Evolutionary conservation across 768 basidiomycete species (phyloP).

Genomic region (Mycena belliarum): DNA sequence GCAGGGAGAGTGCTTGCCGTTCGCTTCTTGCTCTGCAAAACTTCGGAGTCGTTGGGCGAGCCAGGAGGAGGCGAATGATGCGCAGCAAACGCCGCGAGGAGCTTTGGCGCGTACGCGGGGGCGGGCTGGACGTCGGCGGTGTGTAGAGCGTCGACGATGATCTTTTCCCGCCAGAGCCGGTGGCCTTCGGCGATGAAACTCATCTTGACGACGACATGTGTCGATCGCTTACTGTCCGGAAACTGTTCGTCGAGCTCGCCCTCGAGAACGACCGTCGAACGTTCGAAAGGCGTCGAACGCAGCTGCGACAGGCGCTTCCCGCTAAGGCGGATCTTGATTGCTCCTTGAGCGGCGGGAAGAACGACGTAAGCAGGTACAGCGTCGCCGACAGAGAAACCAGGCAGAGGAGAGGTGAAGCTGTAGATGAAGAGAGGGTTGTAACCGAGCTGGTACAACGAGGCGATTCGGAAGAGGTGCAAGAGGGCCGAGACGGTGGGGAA

Average conservation of each 20-base stretch:
- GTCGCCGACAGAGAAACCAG: slow-evolving; percentile 8
- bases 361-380: slow-evolving; percentile 2
- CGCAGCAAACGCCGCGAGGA: too few relatives aligned
- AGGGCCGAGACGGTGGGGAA: slow-evolving; percentile 15
- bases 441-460: slow-evolving; percentile 13
- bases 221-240: neutral
- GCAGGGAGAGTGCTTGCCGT: too few relatives aligned
- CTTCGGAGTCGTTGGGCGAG: too few relatives aligned
- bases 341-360: slow-evolving; percentile 8
- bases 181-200: slow-evolving; percentile 6
- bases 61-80: too few relatives aligned
- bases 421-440: slow-evolving; percentile 17
- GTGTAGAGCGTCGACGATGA: too few relatives aligned
- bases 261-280: slow-evolving; percentile 14
- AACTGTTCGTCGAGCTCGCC: slow-evolving; percentile 6
- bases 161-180: slow-evolving; percentile 13
- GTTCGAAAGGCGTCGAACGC: slow-evolving; percentile 10
- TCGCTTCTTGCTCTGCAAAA: too few relatives aligned
- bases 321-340: slow-evolving; percentile 6
- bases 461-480: slow-evolving; percentile 12
- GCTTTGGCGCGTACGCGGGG: too few relatives aligned
- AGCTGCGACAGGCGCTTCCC: slow-evolving; percentile 9
- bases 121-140: too few relatives aligned
- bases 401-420: slow-evolving; percentile 8
- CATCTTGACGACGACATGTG: slow-evolving; percentile 9